phyloP scores from a whole-genome alignment of 164 flowering plant genomes.

The Annona squamosa region DNA sequence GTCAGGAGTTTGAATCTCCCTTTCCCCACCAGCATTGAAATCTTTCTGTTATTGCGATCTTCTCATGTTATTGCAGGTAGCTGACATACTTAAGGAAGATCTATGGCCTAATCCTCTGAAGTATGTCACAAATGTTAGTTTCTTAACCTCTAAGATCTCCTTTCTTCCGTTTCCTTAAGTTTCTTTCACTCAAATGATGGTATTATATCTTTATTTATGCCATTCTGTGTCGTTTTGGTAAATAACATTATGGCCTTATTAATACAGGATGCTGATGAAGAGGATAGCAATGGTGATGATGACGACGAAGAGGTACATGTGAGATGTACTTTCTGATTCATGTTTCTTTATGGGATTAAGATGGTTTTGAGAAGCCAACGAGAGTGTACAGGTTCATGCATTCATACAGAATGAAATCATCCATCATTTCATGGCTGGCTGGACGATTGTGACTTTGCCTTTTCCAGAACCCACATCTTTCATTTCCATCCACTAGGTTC shows the following conservation, averaged over 20 bases:
- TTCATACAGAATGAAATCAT: too few relatives aligned
- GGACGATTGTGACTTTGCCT: too few relatives aligned
- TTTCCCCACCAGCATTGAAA: not conserved
- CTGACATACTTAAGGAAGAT: constrained; percentile 50
- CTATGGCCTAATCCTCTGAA: constrained; percentile 53
- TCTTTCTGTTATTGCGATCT: not conserved
- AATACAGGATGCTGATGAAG: constrained; percentile 46
- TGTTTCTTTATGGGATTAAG: too few relatives aligned
- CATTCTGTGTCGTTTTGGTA: not conserved
- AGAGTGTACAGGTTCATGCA: too few relatives aligned
- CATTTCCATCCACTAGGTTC: too few relatives aligned
- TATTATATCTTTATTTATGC: not conserved
- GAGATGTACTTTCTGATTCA: not conserved
- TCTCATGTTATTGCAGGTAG: constrained; percentile 31
- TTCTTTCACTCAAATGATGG: not conserved
- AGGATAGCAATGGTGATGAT: constrained; percentile 34
- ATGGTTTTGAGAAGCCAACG: too few relatives aligned
- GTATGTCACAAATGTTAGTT: constrained; percentile 41
- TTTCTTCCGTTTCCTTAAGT: not conserved
- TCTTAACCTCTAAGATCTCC: not conserved
- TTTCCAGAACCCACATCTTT: too few relatives aligned
- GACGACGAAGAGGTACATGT: constrained; percentile 17
- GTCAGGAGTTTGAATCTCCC: not conserved
- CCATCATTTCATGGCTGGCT: too few relatives aligned
- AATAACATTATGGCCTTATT: not conserved